Percentiles rank a stretch among this genome's conserved stretches.
phyloP scores from a whole-genome alignment of 192 early-diverging fungal species.

The Dissophora ornata region DNA sequence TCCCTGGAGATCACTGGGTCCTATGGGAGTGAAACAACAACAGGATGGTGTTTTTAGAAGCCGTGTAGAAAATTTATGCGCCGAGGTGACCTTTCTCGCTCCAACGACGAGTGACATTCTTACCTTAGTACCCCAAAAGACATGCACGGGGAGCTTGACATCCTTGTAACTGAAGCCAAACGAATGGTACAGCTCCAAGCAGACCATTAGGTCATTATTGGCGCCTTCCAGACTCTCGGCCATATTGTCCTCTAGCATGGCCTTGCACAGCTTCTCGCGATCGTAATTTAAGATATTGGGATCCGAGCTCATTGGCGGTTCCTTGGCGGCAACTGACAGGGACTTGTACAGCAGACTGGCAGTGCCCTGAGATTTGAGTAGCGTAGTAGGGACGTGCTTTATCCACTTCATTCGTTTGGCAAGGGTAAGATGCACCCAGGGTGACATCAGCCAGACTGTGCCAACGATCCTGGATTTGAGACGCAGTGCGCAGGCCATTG shows the following conservation, averaged over 20 bases:
- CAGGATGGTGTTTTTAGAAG: too few species aligned
- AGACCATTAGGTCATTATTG: slow-evolving; percentile 57
- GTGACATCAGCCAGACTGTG: slow-evolving; percentile 57
- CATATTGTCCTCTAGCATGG: slow-evolving; percentile 56
- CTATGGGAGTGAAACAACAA: slow-evolving; percentile 3
- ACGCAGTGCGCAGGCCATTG: slow-evolving; percentile 56
- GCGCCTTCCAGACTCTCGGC: slow-evolving; percentile 55
- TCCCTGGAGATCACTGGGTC: slow-evolving; percentile 53
- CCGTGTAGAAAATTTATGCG: too few species aligned
- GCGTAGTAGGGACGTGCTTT: slow-evolving; percentile 49
- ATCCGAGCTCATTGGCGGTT: slow-evolving; percentile 46
- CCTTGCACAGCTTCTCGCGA: slow-evolving; percentile 51
- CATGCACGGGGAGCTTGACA: slow-evolving; percentile 55
- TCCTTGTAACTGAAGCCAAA: slow-evolving; percentile 59
- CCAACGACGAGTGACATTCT: too few species aligned
- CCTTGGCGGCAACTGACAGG: slow-evolving; percentile 50
- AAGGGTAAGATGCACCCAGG: slow-evolving; percentile 55
- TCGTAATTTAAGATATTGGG: slow-evolving; percentile 51
- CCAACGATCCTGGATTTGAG: slow-evolving; percentile 50
- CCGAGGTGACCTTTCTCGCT: too few species aligned
- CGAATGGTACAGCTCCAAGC: slow-evolving; percentile 52
- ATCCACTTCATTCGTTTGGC: slow-evolving; percentile 61
- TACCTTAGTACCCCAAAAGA: slow-evolving; percentile 61
- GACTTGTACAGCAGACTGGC: slow-evolving; percentile 42
- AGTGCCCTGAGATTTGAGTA: slow-evolving; percentile 46